A percentile compares a stretch with the other conserved stretches of the same genome.
phyloP scores from a whole-genome alignment of 2,329 filamentous ascomycete species.

The Fonsecaea erecta region DNA sequence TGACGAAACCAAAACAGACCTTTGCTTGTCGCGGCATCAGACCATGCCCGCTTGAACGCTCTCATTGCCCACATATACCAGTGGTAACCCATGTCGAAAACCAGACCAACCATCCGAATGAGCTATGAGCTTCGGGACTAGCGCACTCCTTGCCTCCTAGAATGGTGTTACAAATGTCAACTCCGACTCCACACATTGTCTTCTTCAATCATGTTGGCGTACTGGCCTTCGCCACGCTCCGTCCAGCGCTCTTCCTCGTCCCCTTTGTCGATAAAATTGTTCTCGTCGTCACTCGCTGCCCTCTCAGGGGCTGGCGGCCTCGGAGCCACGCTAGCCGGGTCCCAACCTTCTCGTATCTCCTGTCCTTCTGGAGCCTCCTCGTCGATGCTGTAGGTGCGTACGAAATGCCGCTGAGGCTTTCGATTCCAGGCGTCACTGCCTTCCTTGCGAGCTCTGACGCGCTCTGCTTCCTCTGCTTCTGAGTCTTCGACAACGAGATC shows the following conservation, averaged over 20 bases:
- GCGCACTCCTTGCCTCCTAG: background rate
- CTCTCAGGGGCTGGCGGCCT: conserved; percentile 36
- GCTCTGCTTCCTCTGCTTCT: conserved; percentile 65
- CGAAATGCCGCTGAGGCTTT: conserved; percentile 38
- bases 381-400: conserved; percentile 35
- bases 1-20: background rate
- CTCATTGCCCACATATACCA: conserved; percentile 10
- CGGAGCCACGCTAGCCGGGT: conserved; percentile 34
- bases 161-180: conserved; percentile 1
- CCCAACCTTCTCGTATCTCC: conserved; percentile 37
- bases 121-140: background rate
- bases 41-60: conserved; percentile 26
- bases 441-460: conserved; percentile 66
- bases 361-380: conserved; percentile 31
- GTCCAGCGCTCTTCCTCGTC: conserved; percentile 8
- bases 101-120: background rate
- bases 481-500: conserved; percentile 70
- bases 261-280: conserved; percentile 24
- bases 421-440: conserved; percentile 65
- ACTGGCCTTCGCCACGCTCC: conserved; percentile 21
- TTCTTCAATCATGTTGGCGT: conserved; percentile 32
- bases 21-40: background rate
- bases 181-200: conserved; percentile 34
- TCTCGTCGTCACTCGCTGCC: conserved; percentile 36
- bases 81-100: background rate